Evolutionary conservation across 768 basidiomycete genomes (phyloP).

Genomic region (Boletus sp.): DNA sequence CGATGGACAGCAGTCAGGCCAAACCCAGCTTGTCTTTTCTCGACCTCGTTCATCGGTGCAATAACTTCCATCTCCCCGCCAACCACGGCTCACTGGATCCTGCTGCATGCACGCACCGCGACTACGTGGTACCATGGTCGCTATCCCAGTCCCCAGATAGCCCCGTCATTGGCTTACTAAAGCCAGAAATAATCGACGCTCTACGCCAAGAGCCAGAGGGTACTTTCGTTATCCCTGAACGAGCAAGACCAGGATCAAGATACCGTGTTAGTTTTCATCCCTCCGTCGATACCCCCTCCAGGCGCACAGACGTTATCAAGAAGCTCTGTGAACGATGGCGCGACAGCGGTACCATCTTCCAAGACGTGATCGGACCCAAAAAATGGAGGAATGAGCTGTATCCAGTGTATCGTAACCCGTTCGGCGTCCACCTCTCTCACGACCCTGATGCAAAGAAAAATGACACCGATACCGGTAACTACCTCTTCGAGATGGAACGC

Average conservation of each 20-base stretch:
- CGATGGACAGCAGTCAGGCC: conserved; percentile 2
- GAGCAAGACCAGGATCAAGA: conserved; percentile 21
- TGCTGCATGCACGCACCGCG: conserved; percentile 30
- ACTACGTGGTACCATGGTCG: conserved; percentile 53
- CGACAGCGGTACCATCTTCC: conserved; percentile 51
- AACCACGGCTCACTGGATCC: conserved; percentile 23
- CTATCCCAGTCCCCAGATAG: conserved; percentile 49
- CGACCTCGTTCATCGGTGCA: conserved; percentile 62
- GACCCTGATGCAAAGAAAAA: conserved; percentile 28
- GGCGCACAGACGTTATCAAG: conserved; percentile 59
- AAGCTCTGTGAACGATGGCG: conserved; percentile 76
- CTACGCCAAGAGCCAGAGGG: conserved; percentile 46
- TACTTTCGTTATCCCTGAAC: conserved; percentile 42
- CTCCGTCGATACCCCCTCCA: conserved; percentile 51
- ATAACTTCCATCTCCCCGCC: conserved; percentile 56
- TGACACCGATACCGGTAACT: conserved; percentile 46
- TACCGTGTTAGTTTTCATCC: conserved; percentile 45
- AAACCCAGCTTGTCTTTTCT: conserved; percentile 43
- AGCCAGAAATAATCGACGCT: conserved; percentile 52
- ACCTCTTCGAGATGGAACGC: conserved; percentile 86
- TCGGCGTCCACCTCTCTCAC: conserved; percentile 45
- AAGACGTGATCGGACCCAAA: conserved; percentile 61
- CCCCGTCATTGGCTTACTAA: conserved; percentile 59
- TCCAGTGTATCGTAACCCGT: conserved; percentile 67
- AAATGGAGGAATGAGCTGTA: conserved; percentile 91